Evolutionary conservation across 768 basidiomycete genomes (phyloP), one percentile per base, ranked within the genome.

Genomic region (Dacryopinax spathularia): DNA sequence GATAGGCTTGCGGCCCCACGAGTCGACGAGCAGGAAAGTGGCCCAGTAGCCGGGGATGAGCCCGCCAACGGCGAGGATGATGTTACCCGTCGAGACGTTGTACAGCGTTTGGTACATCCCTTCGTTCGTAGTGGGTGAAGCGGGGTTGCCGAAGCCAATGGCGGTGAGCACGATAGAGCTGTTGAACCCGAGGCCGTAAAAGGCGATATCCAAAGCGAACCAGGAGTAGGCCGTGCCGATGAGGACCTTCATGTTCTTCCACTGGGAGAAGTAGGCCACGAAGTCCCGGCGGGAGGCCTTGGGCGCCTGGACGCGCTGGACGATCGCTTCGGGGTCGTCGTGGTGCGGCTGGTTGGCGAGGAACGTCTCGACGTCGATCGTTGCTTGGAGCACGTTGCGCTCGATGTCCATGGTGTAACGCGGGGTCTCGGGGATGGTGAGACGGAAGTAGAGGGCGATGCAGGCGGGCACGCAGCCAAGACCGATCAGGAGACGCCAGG

Each of bases 371-470:
- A 67, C 63, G 37, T 67, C 66, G 33, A 34, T 35, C 13, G 62
- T 60, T 10, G 66, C 66, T 33, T 63, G 59, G 41, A 37, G 18
- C 22, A 67, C 66, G 34, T 71, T 68, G 65, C 70, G 69, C 65
- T 71, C 70, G 48, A 71, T 62, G 60, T 71, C 70, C 65, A 71
- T 67, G 9, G 70, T 71, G 68, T 65, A 70, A 13, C 68, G 67
- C 13, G 68, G 65, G 7, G 61, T 62, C 59, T 64, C 60, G 33
- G 61, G 41, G 70, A 94, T 92, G 27, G 91, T 92, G 34, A 93
- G 81, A 72, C 91, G 89, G 86, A 89, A 93, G 69, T 74, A 75
- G 36, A 74, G 68, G 29, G 73, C 73, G 37, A 71, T 68, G 65
- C 65, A 66, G 13, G 59, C 63, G 4, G 66, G 66, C 16, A 67